These are phyloP conservation scores for Penicillium sp. DNA, from an alignment of 2,329 filamentous ascomycete genomes.

Conservation along the genomic window DNA sequence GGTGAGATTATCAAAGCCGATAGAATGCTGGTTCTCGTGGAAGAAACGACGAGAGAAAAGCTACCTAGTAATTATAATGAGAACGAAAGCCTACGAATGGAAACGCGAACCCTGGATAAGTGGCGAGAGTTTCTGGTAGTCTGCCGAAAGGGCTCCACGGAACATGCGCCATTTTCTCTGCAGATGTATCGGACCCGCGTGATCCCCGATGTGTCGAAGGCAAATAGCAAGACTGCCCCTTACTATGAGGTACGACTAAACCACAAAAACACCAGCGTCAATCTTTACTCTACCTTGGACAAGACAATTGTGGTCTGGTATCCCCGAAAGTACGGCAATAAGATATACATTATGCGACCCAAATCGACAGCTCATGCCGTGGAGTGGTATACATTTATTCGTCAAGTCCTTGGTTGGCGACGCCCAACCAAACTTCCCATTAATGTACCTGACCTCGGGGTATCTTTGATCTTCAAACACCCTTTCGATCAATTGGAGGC, in stretches of 20 bases:
- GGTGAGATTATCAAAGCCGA: slow-evolving; percentile 70
- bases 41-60: slow-evolving; percentile 54
- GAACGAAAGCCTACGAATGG: slow-evolving; percentile 63
- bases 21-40: slow-evolving; percentile 68
- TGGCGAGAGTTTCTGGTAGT: slow-evolving; percentile 69
- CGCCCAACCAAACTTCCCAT: slow-evolving; percentile 62
- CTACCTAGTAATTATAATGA: slow-evolving; percentile 67
- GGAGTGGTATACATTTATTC: slow-evolving; percentile 71
- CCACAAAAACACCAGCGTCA: slow-evolving; percentile 59
- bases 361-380: slow-evolving; percentile 65
- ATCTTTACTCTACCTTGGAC: slow-evolving; percentile 68
- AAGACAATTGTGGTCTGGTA: slow-evolving; percentile 69
- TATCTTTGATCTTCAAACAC: slow-evolving; percentile 62
- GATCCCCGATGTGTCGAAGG: slow-evolving; percentile 63
- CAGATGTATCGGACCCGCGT: slow-evolving; percentile 67
- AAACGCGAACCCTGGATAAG: slow-evolving; percentile 63
- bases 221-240: slow-evolving; percentile 58
- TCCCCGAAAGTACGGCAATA: slow-evolving; percentile 57
- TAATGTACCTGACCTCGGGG: slow-evolving; percentile 65
- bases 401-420: slow-evolving; percentile 62
- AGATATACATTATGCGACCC: slow-evolving; percentile 66
- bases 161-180: slow-evolving; percentile 59
- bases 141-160: slow-evolving; percentile 61
- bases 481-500: slow-evolving; percentile 61
- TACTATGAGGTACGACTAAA: slow-evolving; percentile 63